Conservation (phyloP, 2,329 filamentous ascomycete genomes). For the Xylariales sp. region DNA sequence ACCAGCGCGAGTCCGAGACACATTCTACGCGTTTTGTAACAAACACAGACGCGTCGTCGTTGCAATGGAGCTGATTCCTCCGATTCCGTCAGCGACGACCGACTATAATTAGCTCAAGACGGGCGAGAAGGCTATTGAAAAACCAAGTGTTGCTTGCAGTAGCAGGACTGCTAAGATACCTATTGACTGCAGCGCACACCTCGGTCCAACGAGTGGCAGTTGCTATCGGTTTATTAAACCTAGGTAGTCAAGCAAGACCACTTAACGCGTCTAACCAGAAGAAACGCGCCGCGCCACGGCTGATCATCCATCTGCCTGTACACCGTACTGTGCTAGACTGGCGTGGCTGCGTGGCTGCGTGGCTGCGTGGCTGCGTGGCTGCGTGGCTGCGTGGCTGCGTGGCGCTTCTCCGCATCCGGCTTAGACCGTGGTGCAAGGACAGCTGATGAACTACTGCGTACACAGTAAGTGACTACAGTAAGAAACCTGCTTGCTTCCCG, state of each 20-base stretch:
- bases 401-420: background rate
- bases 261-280: conserved; percentile 1
- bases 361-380: too few species aligned
- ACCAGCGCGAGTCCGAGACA: too few species aligned
- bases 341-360: too few species aligned
- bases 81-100: too few species aligned
- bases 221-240: background rate
- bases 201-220: too few species aligned
- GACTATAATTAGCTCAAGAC: background rate
- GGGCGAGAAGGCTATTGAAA: background rate
- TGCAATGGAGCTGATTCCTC: too few species aligned
- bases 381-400: too few species aligned
- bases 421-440: background rate
- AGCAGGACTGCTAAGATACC: background rate
- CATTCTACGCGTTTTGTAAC: too few species aligned
- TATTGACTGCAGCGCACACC: too few species aligned
- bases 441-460: background rate
- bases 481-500: background rate
- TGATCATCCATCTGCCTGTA: too few species aligned
- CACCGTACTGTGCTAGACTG: too few species aligned
- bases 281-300: background rate
- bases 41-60: too few species aligned
- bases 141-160: background rate
- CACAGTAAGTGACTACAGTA: background rate
- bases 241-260: background rate